Conservation (phyloP, 2,329 filamentous ascomycete genomes). For the Hymenoscyphus linearis region DNA sequence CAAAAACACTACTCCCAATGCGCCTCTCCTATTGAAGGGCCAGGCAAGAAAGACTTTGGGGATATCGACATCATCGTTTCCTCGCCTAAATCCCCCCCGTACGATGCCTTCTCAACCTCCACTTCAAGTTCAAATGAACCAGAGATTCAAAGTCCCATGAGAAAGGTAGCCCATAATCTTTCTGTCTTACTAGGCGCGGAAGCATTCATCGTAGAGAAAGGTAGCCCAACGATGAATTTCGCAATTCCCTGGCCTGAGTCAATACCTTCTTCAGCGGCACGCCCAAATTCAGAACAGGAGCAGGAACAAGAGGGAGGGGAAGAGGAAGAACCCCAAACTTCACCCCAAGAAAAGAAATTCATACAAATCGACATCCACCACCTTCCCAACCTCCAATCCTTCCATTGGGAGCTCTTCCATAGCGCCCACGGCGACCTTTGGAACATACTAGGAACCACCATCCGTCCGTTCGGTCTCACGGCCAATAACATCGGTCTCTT, state of each 20-base stretch:
- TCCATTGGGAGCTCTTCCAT: slow-evolving; percentile 62
- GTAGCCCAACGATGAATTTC: slow-evolving; percentile 38
- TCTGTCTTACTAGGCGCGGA: slow-evolving; percentile 41
- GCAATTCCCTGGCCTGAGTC: slow-evolving; percentile 50
- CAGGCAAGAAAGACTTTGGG: slow-evolving; percentile 61
- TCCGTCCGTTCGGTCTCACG: slow-evolving; percentile 61
- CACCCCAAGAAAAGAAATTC: slow-evolving; percentile 30
- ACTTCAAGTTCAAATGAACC: neutral
- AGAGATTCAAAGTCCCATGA: slow-evolving; percentile 32
- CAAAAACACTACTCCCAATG: slow-evolving; percentile 48
- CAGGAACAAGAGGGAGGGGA: neutral
- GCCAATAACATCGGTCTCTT: slow-evolving; percentile 58
- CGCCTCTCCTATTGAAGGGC: slow-evolving; percentile 60
- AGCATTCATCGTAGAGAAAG: slow-evolving; percentile 30
- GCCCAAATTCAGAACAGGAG: neutral
- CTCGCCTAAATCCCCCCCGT: slow-evolving; percentile 22
- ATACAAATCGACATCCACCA: slow-evolving; percentile 65
- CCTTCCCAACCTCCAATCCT: slow-evolving; percentile 41
- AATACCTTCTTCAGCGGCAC: neutral
- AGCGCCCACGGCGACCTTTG: slow-evolving; percentile 68
- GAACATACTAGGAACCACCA: slow-evolving; percentile 58
- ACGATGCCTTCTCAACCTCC: slow-evolving; percentile 3
- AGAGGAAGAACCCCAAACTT: neutral
- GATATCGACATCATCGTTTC: slow-evolving; percentile 68
- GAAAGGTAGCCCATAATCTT: slow-evolving; percentile 7